Conservation (phyloP, 2,329 filamentous ascomycete genomes). For the Talaromyces sp. region DNA sequence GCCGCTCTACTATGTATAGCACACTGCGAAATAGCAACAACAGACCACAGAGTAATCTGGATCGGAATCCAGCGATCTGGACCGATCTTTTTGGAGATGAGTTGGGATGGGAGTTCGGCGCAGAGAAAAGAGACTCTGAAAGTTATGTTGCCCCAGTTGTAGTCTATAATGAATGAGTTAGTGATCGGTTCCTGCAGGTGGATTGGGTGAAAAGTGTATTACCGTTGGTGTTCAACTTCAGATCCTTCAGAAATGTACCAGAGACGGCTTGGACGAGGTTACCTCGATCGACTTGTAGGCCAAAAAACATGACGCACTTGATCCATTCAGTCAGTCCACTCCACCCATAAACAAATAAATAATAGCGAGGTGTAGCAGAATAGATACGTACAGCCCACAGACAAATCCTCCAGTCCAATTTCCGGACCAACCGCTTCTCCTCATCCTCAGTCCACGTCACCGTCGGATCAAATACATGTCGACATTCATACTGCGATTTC, state of each 20-base stretch:
- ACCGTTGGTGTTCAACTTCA: conserved; percentile 13
- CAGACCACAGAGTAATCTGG: conserved; percentile 41
- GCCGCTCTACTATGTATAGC: conserved; percentile 40
- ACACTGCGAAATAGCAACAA: conserved; percentile 39
- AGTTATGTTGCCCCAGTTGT: conserved; percentile 52
- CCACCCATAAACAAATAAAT: no score
- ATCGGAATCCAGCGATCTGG: conserved; percentile 39
- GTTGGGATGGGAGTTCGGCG: conserved; percentile 57
- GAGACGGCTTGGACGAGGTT: conserved; percentile 14
- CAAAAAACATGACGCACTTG: conserved; percentile 14
- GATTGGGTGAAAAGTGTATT: not conserved
- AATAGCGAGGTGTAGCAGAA: no score
- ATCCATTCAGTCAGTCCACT: not conserved
- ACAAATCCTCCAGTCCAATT: conserved; percentile 12
- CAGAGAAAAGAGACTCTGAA: conserved; percentile 49
- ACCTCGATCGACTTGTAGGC: conserved; percentile 11
- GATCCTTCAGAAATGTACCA: conserved; percentile 11
- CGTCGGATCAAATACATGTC: conserved; percentile 39
- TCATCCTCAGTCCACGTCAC: conserved; percentile 32
- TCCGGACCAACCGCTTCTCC: conserved; percentile 11
- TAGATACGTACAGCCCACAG: conserved; percentile 10
- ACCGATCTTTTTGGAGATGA: conserved; percentile 55
- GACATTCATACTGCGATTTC: conserved; percentile 45
- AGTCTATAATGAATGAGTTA: conserved; percentile 25
- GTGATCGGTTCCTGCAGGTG: not conserved